Evolutionary conservation across 2,329 filamentous ascomycete species (phyloP).

Genomic region (Helotiales sp.): DNA sequence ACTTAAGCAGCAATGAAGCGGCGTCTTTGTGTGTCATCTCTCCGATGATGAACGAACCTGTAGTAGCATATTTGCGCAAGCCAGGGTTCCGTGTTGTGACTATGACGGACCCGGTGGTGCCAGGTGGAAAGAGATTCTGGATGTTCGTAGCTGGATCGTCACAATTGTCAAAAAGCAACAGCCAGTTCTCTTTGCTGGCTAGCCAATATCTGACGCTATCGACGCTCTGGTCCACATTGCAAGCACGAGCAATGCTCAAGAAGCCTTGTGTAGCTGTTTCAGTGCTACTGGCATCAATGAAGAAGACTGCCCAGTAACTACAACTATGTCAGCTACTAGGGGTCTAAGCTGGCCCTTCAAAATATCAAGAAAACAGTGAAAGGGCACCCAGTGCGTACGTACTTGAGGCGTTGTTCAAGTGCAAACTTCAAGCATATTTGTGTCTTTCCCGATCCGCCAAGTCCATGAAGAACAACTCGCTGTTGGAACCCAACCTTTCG

Average conservation of each 20-base stretch:
- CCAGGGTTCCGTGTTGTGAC: slow-evolving; percentile 40
- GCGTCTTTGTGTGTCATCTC: slow-evolving; percentile 31
- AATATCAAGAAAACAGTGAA: background rate
- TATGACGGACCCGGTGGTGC: slow-evolving; percentile 36
- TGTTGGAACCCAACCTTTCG: slow-evolving; percentile 6
- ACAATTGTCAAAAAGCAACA: slow-evolving; percentile 44
- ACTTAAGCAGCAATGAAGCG: slow-evolving; percentile 27
- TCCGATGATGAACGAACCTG: slow-evolving; percentile 19
- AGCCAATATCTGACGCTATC: slow-evolving; percentile 26
- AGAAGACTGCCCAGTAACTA: slow-evolving; percentile 26
- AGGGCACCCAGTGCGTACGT: background rate
- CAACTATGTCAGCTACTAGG: background rate
- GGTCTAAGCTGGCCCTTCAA: background rate
- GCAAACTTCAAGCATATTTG: slow-evolving; percentile 26
- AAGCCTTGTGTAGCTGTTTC: slow-evolving; percentile 14
- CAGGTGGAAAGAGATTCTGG: slow-evolving; percentile 30
- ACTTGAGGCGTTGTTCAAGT: slow-evolving; percentile 1
- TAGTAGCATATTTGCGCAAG: background rate
- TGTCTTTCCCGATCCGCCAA: slow-evolving; percentile 36
- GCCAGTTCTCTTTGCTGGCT: slow-evolving; percentile 28
- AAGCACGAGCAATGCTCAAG: slow-evolving; percentile 3
- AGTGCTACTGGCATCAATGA: slow-evolving; percentile 19
- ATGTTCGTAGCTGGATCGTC: slow-evolving; percentile 37
- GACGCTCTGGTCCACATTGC: slow-evolving; percentile 1
- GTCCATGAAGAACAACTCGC: slow-evolving; percentile 26